Evolutionary conservation across 164 flowering plant genomes (phyloP), one percentile per base, ranked within the genome.

Genomic region (Buxus sempervirens): DNA sequence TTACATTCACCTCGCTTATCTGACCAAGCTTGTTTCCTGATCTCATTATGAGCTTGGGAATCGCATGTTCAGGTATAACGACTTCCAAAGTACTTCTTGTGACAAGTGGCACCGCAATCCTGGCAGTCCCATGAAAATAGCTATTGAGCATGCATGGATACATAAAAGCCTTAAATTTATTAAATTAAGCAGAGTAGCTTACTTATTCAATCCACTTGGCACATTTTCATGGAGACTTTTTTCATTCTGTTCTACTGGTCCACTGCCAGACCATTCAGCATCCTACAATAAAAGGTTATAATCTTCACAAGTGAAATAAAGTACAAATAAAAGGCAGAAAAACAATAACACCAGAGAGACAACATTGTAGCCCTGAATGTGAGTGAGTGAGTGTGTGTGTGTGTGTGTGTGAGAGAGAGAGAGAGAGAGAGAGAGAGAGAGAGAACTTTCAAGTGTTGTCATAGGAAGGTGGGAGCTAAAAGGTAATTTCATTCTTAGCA

Each of bases 51-150:
- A 96, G 97, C 84, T 90, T 88, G 24, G 95, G 70, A 54, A 85
- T 83, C 51, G 95, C 98, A 72, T 81, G 72, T 58, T 90, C 92
- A 22, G 99, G 96, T 75, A 96, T 81, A 61, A 88, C 84, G 65
- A 96, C 96, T 85, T 96, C 99, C 27, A 93, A 77, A 60, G 75
- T 96, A 70, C 93, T 96, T 79, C 90, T 85, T 38, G 98, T 93
- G 63, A 91, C 97, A 58, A 93, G 85, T 6, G 96, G 84, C 42
- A 82, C 82, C 20, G 86, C 64, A 1, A 81, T 77, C 77, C 98
- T 96, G 67, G 58, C 21, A 59, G 26, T 60, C 58, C 73, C n/a
- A 54, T 42, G 65, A 67, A 59, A 58, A 48, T 24, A 20, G 26
- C 24, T n/a, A 64, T 41, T 42, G 7, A 2, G 65, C 71, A 45